Evolutionary conservation across 2,329 filamentous ascomycete species (phyloP).

Genomic region (Ophiostoma ulmi): DNA sequence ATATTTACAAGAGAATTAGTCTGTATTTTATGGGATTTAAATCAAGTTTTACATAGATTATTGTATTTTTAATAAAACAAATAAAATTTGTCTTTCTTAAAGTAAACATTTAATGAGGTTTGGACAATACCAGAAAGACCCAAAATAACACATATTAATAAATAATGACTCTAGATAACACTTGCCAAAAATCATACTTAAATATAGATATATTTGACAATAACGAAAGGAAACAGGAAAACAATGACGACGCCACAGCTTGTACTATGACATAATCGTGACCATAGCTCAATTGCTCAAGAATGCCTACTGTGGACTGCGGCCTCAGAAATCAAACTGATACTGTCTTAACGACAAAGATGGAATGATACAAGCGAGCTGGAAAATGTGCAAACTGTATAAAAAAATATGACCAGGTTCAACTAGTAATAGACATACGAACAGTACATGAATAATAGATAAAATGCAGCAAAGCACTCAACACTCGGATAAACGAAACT

Average conservation of each 20-base stretch:
- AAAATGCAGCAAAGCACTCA: background rate
- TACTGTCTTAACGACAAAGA: background rate
- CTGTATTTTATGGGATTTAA: too few relatives aligned
- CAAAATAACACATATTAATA: too few relatives aligned
- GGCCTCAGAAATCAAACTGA: background rate
- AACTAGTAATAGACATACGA: background rate
- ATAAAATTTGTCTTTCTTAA: too few relatives aligned
- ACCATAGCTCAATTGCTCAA: background rate
- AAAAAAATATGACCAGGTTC: background rate
- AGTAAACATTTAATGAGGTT: too few relatives aligned
- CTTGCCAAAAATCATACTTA: too few relatives aligned
- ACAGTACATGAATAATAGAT: background rate
- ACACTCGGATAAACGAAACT: background rate
- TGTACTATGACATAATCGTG: background rate
- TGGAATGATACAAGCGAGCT: background rate
- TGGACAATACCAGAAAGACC: too few relatives aligned
- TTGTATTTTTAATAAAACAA: too few relatives aligned
- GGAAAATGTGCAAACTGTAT: background rate
- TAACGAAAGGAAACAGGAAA: background rate
- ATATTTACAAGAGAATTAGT: too few relatives aligned
- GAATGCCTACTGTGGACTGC: background rate
- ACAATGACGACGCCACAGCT: background rate
- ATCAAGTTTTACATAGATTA: too few relatives aligned
- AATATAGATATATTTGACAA: too few relatives aligned
- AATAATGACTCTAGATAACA: too few relatives aligned